phyloP scores from a whole-genome alignment of 2,329 filamentous ascomycete species.

The Peltaster fructicola region DNA sequence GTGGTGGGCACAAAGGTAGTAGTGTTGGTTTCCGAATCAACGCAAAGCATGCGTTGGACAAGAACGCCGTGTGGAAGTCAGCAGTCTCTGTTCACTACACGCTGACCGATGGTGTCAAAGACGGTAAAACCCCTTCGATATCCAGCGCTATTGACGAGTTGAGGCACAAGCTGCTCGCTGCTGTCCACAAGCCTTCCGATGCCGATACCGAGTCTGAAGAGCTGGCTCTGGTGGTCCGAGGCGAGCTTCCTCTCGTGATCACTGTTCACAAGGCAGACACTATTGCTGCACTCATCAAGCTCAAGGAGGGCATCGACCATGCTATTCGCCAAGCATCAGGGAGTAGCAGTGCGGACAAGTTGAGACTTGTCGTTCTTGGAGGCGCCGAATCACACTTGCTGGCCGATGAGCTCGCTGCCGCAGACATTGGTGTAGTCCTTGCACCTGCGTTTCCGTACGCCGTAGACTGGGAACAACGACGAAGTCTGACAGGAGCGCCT shows the following conservation, averaged over 20 bases:
- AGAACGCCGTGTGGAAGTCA: constrained; percentile 22
- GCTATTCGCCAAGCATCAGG: constrained; percentile 9
- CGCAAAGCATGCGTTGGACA: constrained; percentile 18
- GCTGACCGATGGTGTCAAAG: constrained; percentile 31
- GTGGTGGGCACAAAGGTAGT: constrained; percentile 20
- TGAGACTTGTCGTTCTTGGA: constrained; percentile 42
- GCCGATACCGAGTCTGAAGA: constrained; percentile 21
- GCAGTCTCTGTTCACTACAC: constrained; percentile 30
- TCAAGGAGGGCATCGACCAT: constrained; percentile 40
- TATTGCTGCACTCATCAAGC: constrained; percentile 39
- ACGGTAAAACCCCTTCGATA: constrained; percentile 29
- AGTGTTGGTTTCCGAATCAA: constrained; percentile 20
- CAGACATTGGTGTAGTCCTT: constrained; percentile 41
- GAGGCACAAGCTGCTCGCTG: constrained; percentile 36
- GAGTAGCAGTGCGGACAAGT: constrained; percentile 10
- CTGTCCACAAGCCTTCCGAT: constrained; percentile 19
- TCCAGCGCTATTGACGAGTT: constrained; percentile 37
- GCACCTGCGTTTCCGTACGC: constrained; percentile 40
- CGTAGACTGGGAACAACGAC: constrained; percentile 41
- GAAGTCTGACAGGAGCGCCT: constrained; percentile 45
- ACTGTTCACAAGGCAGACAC: constrained; percentile 45
- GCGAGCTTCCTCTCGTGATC: constrained; percentile 37
- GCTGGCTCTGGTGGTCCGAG: constrained; percentile 30
- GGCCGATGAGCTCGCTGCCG: constrained; percentile 38
- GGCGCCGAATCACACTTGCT: constrained; percentile 46